Percentiles rank a stretch among this genome's conserved stretches.
These are phyloP conservation scores for Cucurbita pepo DNA, from an alignment of 306 rosid species.

Conservation along the genomic window DNA sequence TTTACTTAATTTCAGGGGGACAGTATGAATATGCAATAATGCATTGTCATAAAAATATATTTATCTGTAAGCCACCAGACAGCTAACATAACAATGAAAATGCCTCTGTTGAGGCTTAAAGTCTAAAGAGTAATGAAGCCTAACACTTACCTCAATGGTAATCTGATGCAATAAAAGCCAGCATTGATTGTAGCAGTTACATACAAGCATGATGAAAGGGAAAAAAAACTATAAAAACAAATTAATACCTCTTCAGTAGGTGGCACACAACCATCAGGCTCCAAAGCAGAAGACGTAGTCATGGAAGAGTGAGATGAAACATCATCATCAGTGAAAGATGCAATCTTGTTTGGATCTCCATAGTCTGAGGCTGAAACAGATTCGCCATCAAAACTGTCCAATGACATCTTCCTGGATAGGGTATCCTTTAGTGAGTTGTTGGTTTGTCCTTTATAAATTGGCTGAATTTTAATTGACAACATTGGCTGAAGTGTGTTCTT, in stretches of 20 bases:
- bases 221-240: not conserved
- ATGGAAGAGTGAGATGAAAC: constrained; percentile 78
- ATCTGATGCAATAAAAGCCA: not conserved
- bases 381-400: constrained; percentile 39
- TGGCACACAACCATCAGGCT: constrained; percentile 23
- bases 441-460: constrained; percentile 34
- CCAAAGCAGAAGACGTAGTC: constrained; percentile 24
- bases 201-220: not conserved
- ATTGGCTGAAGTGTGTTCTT: constrained; percentile 67
- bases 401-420: constrained; percentile 25
- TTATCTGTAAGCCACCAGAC: not conserved
- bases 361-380: constrained; percentile 55
- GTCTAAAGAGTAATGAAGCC: not conserved
- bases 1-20: not conserved
- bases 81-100: not conserved
- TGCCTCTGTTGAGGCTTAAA: not conserved
- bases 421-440: constrained; percentile 30
- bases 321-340: constrained; percentile 77
- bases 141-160: not conserved
- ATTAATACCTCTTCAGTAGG: constrained; percentile 45
- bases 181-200: not conserved
- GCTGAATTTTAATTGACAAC: constrained; percentile 49
- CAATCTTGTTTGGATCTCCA: constrained; percentile 63
- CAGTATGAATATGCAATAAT: not conserved
- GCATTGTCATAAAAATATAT: not conserved